Evolutionary conservation across 129 eudicot genomes (phyloP).

Genomic region (Silybum marianum): DNA sequence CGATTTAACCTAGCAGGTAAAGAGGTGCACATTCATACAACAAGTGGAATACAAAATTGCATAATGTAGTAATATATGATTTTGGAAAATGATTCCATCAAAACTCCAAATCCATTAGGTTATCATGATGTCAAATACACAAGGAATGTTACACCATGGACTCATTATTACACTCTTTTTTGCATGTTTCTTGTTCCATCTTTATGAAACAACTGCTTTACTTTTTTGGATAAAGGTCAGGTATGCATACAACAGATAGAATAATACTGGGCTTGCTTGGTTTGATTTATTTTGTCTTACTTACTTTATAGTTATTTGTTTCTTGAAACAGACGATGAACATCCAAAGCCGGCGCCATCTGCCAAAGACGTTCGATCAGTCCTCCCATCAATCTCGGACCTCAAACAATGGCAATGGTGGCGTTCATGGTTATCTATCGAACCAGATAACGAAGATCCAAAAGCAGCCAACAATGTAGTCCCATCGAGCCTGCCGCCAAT

Average conservation of each 20-base stretch:
- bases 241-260: neutral
- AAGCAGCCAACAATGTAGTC: neutral
- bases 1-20: no score
- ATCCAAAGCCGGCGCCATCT: neutral
- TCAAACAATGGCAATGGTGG: slow-evolving; percentile 33
- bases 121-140: no score
- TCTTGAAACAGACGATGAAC: slow-evolving; percentile 32
- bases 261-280: neutral
- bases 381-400: slow-evolving; percentile 26
- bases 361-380: slow-evolving; percentile 1
- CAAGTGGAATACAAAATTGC: no score
- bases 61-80: no score
- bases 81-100: no score
- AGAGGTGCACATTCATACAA: no score
- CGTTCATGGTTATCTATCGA: slow-evolving; percentile 6
- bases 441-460: slow-evolving; percentile 29
- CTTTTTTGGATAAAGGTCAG: neutral
- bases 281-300: neutral
- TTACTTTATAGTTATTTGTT: neutral
- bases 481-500: slow-evolving; percentile 26
- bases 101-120: no score
- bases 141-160: no score
- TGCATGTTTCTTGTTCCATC: neutral
- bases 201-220: neutral
- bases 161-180: no score